Evolutionary conservation across 2,329 filamentous ascomycete genomes (phyloP).

Genomic region (Aspergillaceae sp.): DNA sequence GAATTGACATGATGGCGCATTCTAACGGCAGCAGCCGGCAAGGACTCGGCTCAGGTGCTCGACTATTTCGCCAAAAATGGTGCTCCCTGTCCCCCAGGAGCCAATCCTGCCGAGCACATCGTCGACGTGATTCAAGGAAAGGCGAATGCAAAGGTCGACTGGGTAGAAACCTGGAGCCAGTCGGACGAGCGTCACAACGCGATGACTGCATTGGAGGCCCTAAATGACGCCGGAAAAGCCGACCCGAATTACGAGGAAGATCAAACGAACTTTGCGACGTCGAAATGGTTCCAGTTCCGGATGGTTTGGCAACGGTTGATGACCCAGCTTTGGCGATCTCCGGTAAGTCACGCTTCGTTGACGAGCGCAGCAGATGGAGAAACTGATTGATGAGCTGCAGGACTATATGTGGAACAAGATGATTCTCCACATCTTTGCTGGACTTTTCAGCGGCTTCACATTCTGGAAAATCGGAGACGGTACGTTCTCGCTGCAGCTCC

Average conservation of each 20-base stretch:
- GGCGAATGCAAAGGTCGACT: conserved; percentile 16
- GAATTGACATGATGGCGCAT: neutral
- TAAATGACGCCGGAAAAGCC: conserved; percentile 15
- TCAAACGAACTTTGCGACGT: conserved; percentile 30
- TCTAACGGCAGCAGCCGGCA: conserved; percentile 15
- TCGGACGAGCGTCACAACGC: conserved; percentile 21
- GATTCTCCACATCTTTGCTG: conserved; percentile 45
- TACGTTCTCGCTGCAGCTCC: conserved; percentile 45
- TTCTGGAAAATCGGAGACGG: conserved; percentile 53
- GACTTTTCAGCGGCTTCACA: conserved; percentile 53
- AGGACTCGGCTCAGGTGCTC: conserved; percentile 34
- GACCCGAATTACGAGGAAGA: conserved; percentile 21
- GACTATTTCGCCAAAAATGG: conserved; percentile 47
- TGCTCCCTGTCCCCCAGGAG: conserved; percentile 43
- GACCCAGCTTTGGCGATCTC: conserved; percentile 26
- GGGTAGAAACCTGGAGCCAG: conserved; percentile 25
- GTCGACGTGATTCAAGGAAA: conserved; percentile 30
- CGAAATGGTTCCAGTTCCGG: conserved; percentile 32
- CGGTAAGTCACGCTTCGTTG: conserved; percentile 13
- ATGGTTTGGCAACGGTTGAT: conserved; percentile 27
- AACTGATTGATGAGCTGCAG: conserved; percentile 5
- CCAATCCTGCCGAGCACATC: conserved; percentile 46
- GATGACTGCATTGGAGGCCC: conserved; percentile 16
- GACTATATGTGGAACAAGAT: conserved; percentile 42
- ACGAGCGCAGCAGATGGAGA: too few species aligned